Percentiles rank a stretch among this genome's conserved stretches.
phyloP scores from a whole-genome alignment of 306 rosid genomes.

The barrel medic (Medicago truncatula) region MtrunA17r5.0-ANR NC_053045.1:46033001-46033500 shows the following conservation, averaged over 20 bases:
- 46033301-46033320: constrained; percentile 81
- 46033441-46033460: too few relatives aligned
- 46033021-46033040: constrained; percentile 73
- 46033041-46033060: constrained; percentile 57
- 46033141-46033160: constrained; percentile 71
- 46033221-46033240: constrained; percentile 71
- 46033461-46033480: too few relatives aligned
- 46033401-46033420: too few relatives aligned
- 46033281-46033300: constrained; percentile 76
- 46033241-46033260: constrained; percentile 59
- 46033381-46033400: too few relatives aligned
- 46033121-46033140: constrained; percentile 77
- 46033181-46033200: constrained; percentile 40
- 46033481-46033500: too few relatives aligned
- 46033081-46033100: constrained; percentile 47
- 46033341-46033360: constrained; percentile 28
- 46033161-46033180: constrained; percentile 89
- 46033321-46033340: constrained; percentile 48
- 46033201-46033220: constrained; percentile 56
- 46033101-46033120: constrained; percentile 65
- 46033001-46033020: constrained; percentile 75
- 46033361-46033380: background rate
- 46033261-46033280: constrained; percentile 67
- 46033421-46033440: too few relatives aligned
- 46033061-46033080: constrained; percentile 40